Evolutionary conservation across 2,329 filamentous ascomycete species (phyloP), one percentile per base, ranked within the genome.

Genomic region (Boeremia lycopersici): DNA sequence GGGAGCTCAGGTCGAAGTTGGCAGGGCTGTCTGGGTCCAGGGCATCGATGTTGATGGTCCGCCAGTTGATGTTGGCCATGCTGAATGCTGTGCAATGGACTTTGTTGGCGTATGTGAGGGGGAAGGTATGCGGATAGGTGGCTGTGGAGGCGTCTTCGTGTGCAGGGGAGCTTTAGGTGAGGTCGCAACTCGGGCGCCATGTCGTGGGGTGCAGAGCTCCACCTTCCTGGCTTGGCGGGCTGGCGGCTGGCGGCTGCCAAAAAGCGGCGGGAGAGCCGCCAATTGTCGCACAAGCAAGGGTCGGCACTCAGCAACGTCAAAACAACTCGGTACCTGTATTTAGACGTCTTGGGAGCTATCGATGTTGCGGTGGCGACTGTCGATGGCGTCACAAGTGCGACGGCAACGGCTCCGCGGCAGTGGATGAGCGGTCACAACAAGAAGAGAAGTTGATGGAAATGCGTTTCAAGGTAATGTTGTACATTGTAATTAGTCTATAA

Each of bases 31-130:
- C 93, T 56, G 93, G 91, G 76, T 95, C 90, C 68, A 96, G 84
- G 65, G 89, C 88, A 75, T 97, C 93, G 76, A 97, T 89, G 83
- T 97, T 91, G 83, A 97, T 95, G 64, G 91, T 96, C 76, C 93
- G 90, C 80, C 84, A 88, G 74, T 88, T 87, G 77, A 84, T 75
- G 49, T 74, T 69, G 36, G 79, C 76, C 79, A 80, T 81, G 57
- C 56, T 60, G 65, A 55, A 33, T 42, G 59, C 31, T 43, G 43
- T 57, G 46, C 53, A 57, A 56, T 57, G 36, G 59, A 39, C 33
- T 23, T 45, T 4, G 28, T 38, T 25, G 53, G 44, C 13, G 48
- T 36, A 45, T 33, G 40, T 25, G 48, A 51, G 48, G 53, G 48
- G 44, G 35, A 42, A 13, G 23, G 40, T 42, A 30, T 33, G 53